These are phyloP conservation scores for Thelonectria discophora DNA, from an alignment of 2,329 filamentous ascomycete species.

Conservation along the genomic window DNA sequence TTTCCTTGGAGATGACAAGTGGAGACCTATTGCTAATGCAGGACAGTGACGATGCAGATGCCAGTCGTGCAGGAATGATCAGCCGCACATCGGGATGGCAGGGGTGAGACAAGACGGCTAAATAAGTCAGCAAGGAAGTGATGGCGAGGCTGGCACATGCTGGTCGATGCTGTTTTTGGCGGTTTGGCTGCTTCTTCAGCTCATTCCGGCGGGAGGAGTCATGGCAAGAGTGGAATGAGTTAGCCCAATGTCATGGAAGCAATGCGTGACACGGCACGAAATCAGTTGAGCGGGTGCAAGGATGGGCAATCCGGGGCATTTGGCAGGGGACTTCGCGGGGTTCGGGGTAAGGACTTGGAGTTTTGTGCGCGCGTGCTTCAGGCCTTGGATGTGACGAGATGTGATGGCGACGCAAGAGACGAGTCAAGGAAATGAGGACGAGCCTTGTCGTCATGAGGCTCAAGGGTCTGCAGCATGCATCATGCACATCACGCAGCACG, in stretches of 20 bases:
- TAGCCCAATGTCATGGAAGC: neutral
- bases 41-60: neutral
- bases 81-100: neutral
- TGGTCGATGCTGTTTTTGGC: too few species aligned
- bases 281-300: constrained; percentile 10
- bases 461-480: constrained; percentile 39
- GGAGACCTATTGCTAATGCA: too few species aligned
- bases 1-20: too few species aligned
- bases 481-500: constrained; percentile 36
- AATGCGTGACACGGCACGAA: constrained; percentile 4
- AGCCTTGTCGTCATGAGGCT: constrained; percentile 38
- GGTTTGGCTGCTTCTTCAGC: too few species aligned
- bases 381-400: neutral
- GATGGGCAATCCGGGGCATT: neutral
- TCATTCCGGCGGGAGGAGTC: too few species aligned
- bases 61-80: neutral
- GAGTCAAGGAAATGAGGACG: neutral
- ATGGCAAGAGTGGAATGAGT: neutral
- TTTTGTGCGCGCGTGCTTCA: neutral
- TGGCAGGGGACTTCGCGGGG: neutral
- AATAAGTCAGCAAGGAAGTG: neutral
- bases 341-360: too few species aligned
- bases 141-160: too few species aligned
- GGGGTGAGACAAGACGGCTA: neutral
- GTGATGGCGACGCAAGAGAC: too few species aligned